Conservation (phyloP, 202 grass and related monocot species). For the Schoenoplectus tabernaemontani region DNA sequence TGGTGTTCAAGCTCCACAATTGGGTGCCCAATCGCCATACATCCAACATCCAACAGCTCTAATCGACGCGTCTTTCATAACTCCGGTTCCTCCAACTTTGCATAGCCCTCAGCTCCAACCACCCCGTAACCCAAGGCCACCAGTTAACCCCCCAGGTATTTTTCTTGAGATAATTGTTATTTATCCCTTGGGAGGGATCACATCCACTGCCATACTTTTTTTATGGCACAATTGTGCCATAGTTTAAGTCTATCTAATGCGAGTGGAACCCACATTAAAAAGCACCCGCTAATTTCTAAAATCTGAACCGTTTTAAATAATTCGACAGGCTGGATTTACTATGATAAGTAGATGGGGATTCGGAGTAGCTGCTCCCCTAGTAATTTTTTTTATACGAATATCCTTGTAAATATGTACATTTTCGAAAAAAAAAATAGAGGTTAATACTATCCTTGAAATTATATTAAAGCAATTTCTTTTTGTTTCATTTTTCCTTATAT, state of each 20-base stretch:
- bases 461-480: background rate
- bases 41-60: slow-evolving; percentile 29
- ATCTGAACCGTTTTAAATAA: too few relatives aligned
- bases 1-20: slow-evolving; percentile 32
- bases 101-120: slow-evolving; percentile 49
- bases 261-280: too few relatives aligned
- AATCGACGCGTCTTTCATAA: slow-evolving; percentile 32
- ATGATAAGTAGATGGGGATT: too few relatives aligned
- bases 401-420: too few relatives aligned
- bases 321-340: too few relatives aligned
- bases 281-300: too few relatives aligned
- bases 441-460: background rate
- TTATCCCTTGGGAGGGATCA: too few relatives aligned
- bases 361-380: too few relatives aligned
- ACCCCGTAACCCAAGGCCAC: slow-evolving; percentile 41
- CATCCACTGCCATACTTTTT: too few relatives aligned
- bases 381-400: too few relatives aligned
- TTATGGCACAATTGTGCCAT: too few relatives aligned
- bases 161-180: slow-evolving; percentile 1
- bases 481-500: background rate
- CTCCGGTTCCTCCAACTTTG: slow-evolving; percentile 22
- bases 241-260: too few relatives aligned
- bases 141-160: slow-evolving; percentile 36
- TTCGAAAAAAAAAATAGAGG: background rate
- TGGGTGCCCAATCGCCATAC: slow-evolving; percentile 24